phyloP scores from a whole-genome alignment of 805 yeast genomes.

The Candida coquimbonensis region DNA sequence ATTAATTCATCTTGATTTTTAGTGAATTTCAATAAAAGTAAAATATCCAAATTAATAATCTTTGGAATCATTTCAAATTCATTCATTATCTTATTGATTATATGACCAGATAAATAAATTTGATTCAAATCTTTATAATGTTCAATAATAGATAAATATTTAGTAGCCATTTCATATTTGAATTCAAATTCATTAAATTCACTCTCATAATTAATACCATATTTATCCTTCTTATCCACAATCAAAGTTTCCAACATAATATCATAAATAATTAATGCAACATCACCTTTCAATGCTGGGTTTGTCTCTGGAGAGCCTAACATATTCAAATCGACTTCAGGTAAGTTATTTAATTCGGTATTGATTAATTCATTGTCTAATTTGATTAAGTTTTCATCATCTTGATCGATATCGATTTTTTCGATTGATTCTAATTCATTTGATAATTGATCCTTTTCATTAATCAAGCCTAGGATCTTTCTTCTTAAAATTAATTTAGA shows the following conservation, averaged over 20 bases:
- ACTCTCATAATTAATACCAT: slow-evolving; percentile 31
- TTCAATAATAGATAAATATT: slow-evolving; percentile 52
- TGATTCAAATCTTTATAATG: slow-evolving; percentile 63
- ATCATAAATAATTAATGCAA: slow-evolving; percentile 66
- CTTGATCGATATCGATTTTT: slow-evolving; percentile 28
- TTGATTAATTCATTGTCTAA: slow-evolving; percentile 47
- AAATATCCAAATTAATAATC: slow-evolving; percentile 44
- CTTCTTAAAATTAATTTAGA: slow-evolving; percentile 81
- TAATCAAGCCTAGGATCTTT: slow-evolving; percentile 68
- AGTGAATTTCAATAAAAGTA: slow-evolving; percentile 58
- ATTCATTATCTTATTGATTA: slow-evolving; percentile 45
- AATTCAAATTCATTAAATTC: slow-evolving; percentile 60
- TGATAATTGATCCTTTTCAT: slow-evolving; percentile 61
- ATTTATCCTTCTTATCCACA: slow-evolving; percentile 14
- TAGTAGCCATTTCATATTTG: slow-evolving; percentile 26
- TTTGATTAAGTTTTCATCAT: slow-evolving; percentile 38
- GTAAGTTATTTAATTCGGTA: slow-evolving; percentile 61
- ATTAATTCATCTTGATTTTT: slow-evolving; percentile 39
- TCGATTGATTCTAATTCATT: slow-evolving; percentile 30
- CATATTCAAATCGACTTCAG: slow-evolving; percentile 82
- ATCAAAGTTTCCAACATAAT: slow-evolving; percentile 45
- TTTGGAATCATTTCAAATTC: slow-evolving; percentile 35
- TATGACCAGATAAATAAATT: slow-evolving; percentile 56
- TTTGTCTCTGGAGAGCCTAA: slow-evolving; percentile 81
- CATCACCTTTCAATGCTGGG: slow-evolving; percentile 70